Base-by-base conservation (phyloP, 140 eudicot genomes). In the Stevia rebaudiana region DNA sequence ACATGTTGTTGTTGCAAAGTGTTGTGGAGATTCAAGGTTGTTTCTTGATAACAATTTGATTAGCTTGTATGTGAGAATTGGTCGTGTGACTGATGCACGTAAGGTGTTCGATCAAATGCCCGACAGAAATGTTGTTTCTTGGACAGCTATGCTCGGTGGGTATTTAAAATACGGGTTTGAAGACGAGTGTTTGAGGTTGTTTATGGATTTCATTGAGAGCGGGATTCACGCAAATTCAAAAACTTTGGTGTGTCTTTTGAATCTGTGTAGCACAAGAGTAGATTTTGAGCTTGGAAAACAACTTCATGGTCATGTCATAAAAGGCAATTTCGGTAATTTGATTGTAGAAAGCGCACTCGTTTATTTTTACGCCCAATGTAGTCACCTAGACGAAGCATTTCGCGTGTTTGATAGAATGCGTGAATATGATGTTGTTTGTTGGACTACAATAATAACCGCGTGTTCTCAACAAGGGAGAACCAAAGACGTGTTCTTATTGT, bases 121-220 rank as follows among this genome's bases (percentile, higher is more conserved):
- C 25, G 77, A 81, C 9, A 82, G 87, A 71, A 90, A 67, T 62
- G 84, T 90, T 68, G 97, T 86, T 39, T 79, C 97, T 28, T 90
- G 97, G 97, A 90, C 95, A 13, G 97, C 95, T 64, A 80, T 90
- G 75, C 81, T 90, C 55, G 72, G 79, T 81, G 95, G 95, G 76
- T 90, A 90, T 70, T 41, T 84, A 55, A 86, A 56, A 68, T 75
- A 59, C 39, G 90, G 95, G 46, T 76, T 74, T 9, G 81, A 75
- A 5, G 73, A 76, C 3, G 86, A 90, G 55, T 94, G 84, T 0
- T 37, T 81, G 57, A 61, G 61, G 52, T 63, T 84, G 31, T 78
- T 83, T 48, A 4, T 39, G 4, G 90, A 74, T 35, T 82, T 90
- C 69, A 30, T 86, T 16, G 56, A 81, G n/a, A 21, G 64, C 42